Evolutionary conservation across 2,329 filamentous ascomycete species (phyloP), one percentile per base, ranked within the genome.

Genomic region (Basipetospora chlamydospora): DNA sequence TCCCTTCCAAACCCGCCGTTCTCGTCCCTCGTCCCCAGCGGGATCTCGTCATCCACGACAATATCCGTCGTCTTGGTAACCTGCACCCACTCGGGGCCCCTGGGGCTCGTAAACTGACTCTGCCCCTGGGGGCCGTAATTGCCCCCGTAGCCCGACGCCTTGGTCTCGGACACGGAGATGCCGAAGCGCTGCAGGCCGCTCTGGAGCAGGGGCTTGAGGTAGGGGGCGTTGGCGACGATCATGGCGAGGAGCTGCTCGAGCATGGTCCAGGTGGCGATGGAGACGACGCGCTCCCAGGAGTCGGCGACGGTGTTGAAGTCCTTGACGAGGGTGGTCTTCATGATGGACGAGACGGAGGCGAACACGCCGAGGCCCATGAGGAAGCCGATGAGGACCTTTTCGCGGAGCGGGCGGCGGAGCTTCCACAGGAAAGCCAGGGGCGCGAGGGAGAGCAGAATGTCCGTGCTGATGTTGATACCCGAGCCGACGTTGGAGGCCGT

Each of bases 371-470:
- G 28, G n/a, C 33, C 20, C 31, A 36, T 40, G 8, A 29, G 31
- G 10, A n/a, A 17, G 25, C 33, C 33, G 8, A 22, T 29, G 28
- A 29, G 28, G 2, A 29, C 5, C 28, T 32, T 39, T 15, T 39
- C 37, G 9, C 37, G 17, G 5, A 35, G 26, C 3, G 37, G 37
- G 10, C 31, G 22, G 12, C 26, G 26, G 12, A 39, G 32, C 20
- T 35, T 39, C 37, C 32, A 39, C 5, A 39, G 32, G 25, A 39
- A 39, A 11, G 34, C 20, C 12, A 31, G 26, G 3, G 37, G 37
- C 12, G 37, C 37, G 6, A 39, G 18, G 7, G 37, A 39, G 11
- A 39, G 23, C 9, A 39, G 13, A 12, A 39, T 22, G 18, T 39
- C 37, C 18, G 31, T 39, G 18, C 16, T 20, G 28, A 39, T 39